Base-by-base conservation (phyloP, 2,329 filamentous ascomycete species). In the Juglanconis juglandina region DNA sequence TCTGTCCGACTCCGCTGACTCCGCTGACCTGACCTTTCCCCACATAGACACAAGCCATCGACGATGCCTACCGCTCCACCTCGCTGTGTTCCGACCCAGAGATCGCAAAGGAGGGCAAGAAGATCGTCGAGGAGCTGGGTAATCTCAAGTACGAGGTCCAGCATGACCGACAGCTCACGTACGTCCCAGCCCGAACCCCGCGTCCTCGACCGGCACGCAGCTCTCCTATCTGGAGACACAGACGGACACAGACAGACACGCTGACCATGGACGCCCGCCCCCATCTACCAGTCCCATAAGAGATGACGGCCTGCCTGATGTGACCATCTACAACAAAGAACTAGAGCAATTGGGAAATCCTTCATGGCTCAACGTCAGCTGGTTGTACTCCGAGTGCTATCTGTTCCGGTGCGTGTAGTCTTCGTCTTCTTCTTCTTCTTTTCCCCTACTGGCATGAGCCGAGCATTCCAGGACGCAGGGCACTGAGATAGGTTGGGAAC, bases 371-470 rank as follows among this genome's bases (percentile, higher is more conserved):
- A 83, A 89, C 64, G 86, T 89, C 5, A 84, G 92, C 5, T 99
- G 95, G 95, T 82, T 99, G 1, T 99, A 86, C 75, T 81, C 89
- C 33, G 95, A 99, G 78, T 98, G 95, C 79, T 98, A 98, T 74
- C 83, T 99, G 61, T 98, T 94, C 78, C 82, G 90, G 87, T 88
- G 77, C 8, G n/a, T 24, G 24, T 24, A 24, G 64, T 49, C 24
- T 24, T 11, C 35, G 35, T 33, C n/a, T 39, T 14, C 48, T 5
- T 35, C 53, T 5, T 8, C 34, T 14, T 11, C 50, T 11, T 42
- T 50, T 2, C 5, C n/a, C 17, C 44, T 17, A 47, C n/a, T 14
- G 39, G 4, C n/a, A 24, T 32, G 14, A 10, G 37, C 3, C 14
- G 5, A 17, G 8, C 13, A 24, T 11, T n/a, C 17, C 14, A 24